Percentiles rank a stretch among this genome's conserved stretches.
Evolutionary conservation across 129 eudicot genomes (phyloP).

Genomic region (Chrysanthemum makinoi): DNA sequence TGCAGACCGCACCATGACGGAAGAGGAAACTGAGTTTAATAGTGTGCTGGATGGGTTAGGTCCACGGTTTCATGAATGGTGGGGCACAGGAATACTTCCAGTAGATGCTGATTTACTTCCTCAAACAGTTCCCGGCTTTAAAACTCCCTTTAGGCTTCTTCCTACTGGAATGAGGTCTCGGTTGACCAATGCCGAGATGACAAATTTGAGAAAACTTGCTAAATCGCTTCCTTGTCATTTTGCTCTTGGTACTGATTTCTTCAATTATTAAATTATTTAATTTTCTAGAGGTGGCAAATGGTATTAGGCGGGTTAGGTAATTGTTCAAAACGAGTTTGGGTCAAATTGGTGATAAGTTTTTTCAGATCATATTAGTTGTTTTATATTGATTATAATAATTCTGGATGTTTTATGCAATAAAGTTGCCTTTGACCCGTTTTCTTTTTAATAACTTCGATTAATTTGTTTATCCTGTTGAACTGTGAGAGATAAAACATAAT

Average conservation of each 20-base stretch:
- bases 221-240: slow-evolving; percentile 95
- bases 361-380: too few relatives aligned
- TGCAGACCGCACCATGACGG: slow-evolving; percentile 48
- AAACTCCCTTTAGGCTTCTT: slow-evolving; percentile 85
- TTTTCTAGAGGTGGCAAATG: not conserved
- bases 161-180: slow-evolving; percentile 88
- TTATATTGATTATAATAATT: not conserved
- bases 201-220: slow-evolving; percentile 82
- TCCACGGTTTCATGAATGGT: slow-evolving; percentile 95
- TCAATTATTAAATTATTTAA: slow-evolving; percentile 15
- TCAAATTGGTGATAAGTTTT: not conserved
- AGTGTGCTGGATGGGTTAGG: slow-evolving; percentile 82
- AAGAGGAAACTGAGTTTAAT: slow-evolving; percentile 69
- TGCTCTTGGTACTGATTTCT: slow-evolving; percentile 79
- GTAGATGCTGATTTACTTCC: slow-evolving; percentile 95
- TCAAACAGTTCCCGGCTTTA: slow-evolving; percentile 80
- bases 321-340: not conserved
- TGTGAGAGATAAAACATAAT: not conserved
- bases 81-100: slow-evolving; percentile 98
- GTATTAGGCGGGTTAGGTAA: not conserved
- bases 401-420: not conserved
- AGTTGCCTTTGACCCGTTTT: not conserved
- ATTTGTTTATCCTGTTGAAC: not conserved
- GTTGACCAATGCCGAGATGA: slow-evolving; percentile 87
- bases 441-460: not conserved